Percentiles rank a stretch among this genome's conserved stretches.
phyloP scores from a whole-genome alignment of 768 basidiomycete species.

The Rickenella mellea region DNA sequence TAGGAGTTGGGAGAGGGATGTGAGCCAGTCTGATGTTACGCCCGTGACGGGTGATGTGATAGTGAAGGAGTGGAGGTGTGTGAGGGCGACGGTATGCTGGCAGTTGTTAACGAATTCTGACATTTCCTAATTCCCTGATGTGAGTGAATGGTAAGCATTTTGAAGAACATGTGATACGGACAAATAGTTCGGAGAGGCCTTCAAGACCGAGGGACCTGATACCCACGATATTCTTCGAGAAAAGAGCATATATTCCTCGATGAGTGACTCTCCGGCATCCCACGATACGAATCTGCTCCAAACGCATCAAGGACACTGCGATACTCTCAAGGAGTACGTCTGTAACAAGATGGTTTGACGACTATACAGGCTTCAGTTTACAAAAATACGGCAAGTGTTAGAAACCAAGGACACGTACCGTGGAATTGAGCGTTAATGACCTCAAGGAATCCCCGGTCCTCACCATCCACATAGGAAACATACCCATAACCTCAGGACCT shows the following conservation, averaged over 20 bases:
- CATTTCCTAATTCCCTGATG: constrained; percentile 54
- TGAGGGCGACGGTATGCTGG: constrained; percentile 24
- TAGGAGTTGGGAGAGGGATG: constrained; percentile 32
- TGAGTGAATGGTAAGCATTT: constrained; percentile 1
- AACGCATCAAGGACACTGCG: constrained; percentile 34
- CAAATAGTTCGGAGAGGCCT: constrained; percentile 50
- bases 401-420: constrained; percentile 29
- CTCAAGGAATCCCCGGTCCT: constrained; percentile 36
- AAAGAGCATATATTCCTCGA: constrained; percentile 40
- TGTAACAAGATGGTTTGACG: constrained; percentile 52
- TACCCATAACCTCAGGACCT: constrained; percentile 37
- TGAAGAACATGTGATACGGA: constrained; percentile 21
- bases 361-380: not conserved
- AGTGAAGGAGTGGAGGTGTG: constrained; percentile 44
- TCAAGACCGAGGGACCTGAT: constrained; percentile 52
- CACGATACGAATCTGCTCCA: constrained; percentile 50
- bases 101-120: constrained; percentile 32
- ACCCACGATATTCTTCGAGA: constrained; percentile 34
- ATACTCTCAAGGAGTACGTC: constrained; percentile 44
- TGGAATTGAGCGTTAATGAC: constrained; percentile 60
- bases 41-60: constrained; percentile 36
- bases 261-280: constrained; percentile 68
- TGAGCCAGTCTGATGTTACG: constrained; percentile 34
- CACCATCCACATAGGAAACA: constrained; percentile 42
- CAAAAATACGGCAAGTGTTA: not conserved